phyloP scores from a whole-genome alignment of 805 yeast genomes.

The Candida morakotiae region DNA sequence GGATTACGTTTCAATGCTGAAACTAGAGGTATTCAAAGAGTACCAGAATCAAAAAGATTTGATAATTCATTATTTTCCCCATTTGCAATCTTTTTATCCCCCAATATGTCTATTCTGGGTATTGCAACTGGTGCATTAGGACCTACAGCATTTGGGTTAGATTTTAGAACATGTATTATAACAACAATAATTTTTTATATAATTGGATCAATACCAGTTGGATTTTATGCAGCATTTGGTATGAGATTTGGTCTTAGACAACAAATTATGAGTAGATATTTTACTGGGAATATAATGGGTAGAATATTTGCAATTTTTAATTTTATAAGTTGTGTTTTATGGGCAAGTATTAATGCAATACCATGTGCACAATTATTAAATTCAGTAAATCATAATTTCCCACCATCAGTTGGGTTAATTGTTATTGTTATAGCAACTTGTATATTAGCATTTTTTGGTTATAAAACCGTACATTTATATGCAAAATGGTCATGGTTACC shows the following conservation, averaged over 20 bases:
- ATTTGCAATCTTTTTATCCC: constrained; percentile 24
- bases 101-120: constrained; percentile 34
- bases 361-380: constrained; percentile 26
- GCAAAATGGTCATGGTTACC: constrained; percentile 32
- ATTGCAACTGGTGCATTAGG: constrained; percentile 35
- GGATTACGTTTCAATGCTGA: constrained; percentile 24
- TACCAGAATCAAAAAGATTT: constrained; percentile 19
- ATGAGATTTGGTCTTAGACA: constrained; percentile 38
- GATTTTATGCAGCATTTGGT: constrained; percentile 34
- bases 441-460: constrained; percentile 28
- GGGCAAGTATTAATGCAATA: constrained; percentile 31
- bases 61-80: constrained; percentile 17
- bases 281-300: constrained; percentile 29
- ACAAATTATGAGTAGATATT: constrained; percentile 26
- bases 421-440: constrained; percentile 27
- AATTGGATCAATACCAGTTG: constrained; percentile 36
- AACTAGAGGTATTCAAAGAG: constrained; percentile 25
- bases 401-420: constrained; percentile 12
- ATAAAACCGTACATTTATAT: constrained; percentile 25
- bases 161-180: constrained; percentile 29
- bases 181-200: constrained; percentile 28
- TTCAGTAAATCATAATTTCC: constrained; percentile 17
- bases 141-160: constrained; percentile 25
- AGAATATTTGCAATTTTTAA: constrained; percentile 24
- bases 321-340: constrained; percentile 28